A percentile compares a stretch with the other conserved stretches of the same genome.
These are phyloP conservation scores for Bocquillonia castaneifolia DNA, from an alignment of 441 rosid species.

Conservation along the genomic window DNA sequence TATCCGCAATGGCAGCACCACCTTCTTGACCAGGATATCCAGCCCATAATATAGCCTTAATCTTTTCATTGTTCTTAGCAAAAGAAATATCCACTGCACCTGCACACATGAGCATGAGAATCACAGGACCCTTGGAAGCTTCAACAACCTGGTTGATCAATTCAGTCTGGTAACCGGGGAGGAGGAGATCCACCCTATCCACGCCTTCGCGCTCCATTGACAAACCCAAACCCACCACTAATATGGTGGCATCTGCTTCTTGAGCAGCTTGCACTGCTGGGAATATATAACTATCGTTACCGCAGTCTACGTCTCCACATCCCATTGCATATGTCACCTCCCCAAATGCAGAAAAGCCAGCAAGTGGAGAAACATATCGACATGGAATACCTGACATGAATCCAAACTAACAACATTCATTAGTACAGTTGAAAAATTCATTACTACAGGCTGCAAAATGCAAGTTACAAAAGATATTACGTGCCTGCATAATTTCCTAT, in stretches of 20 bases:
- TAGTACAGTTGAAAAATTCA: neutral
- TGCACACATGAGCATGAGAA: constrained; percentile 43
- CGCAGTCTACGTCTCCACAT: constrained; percentile 34
- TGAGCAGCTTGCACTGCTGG: constrained; percentile 30
- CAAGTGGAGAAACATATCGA: constrained; percentile 31
- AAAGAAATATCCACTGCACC: constrained; percentile 44
- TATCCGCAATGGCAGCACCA: constrained; percentile 49
- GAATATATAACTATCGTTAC: constrained; percentile 12
- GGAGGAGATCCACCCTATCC: constrained; percentile 37
- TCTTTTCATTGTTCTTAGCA: constrained; percentile 24
- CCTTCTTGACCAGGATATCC: constrained; percentile 55
- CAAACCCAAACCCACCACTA: constrained; percentile 35
- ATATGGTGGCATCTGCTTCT: constrained; percentile 27
- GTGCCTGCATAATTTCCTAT: constrained; percentile 54
- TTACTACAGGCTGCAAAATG: too few species aligned
- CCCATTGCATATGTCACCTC: constrained; percentile 23
- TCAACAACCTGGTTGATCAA: constrained; percentile 31
- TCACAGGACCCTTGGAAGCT: constrained; percentile 33
- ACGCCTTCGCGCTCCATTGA: constrained; percentile 35
- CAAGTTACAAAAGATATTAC: too few species aligned
- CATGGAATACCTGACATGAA: constrained; percentile 36
- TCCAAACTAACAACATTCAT: neutral
- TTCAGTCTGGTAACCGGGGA: constrained; percentile 41
- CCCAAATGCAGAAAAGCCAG: constrained; percentile 31
- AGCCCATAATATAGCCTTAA: constrained; percentile 42